Base-by-base conservation (phyloP, 306 rosid species). In the Spatholobus suberectus region DNA sequence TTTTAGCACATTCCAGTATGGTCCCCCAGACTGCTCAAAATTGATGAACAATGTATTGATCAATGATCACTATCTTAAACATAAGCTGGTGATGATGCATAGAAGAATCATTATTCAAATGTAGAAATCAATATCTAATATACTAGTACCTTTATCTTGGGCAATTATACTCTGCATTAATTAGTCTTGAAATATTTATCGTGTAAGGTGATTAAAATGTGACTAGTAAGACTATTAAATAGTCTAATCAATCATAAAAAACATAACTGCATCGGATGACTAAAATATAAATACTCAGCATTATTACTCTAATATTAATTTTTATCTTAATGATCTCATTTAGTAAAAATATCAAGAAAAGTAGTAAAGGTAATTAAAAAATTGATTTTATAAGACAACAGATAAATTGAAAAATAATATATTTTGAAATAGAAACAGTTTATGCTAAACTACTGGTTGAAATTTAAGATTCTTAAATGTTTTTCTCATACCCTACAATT, bases 1-100 rank as follows among this genome's bases (percentile, higher is more conserved):
- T 44, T 90, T 88, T 6, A 81, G 81, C 18, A 90, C 91, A n/a
- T 84, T 82, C 97, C 98, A 92, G 41, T 59, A 29, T 18, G 95
- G 94, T 4, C 97, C 98, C 38, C 94, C 93, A 41, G 95, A 90
- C 96, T 90, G 73, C n/a, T 2, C 2, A 68, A 9, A 40, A 41
- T 21, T 68, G 1, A 18, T 9, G 3, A 34, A 0, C 4, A 34
- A 66, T 66, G 3, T 2, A 15, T 62, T 34, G 5, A 38, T 37
- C 49, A 18, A 38, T 18, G 24, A 62, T 65, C 14, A 34, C 17
- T 44, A 1, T n/a, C n/a, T n/a, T n/a, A n/a, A n/a, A n/a, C n/a
- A n/a, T n/a, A n/a, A n/a, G n/a, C n/a, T n/a, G n/a, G n/a, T n/a
- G 6, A 17, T 34, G 2, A 65, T 65, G 26, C 73, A 37, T 67